Base-by-base conservation (phyloP, 1,139 yeast species). In the Geotrichum fermentans region DNA sequence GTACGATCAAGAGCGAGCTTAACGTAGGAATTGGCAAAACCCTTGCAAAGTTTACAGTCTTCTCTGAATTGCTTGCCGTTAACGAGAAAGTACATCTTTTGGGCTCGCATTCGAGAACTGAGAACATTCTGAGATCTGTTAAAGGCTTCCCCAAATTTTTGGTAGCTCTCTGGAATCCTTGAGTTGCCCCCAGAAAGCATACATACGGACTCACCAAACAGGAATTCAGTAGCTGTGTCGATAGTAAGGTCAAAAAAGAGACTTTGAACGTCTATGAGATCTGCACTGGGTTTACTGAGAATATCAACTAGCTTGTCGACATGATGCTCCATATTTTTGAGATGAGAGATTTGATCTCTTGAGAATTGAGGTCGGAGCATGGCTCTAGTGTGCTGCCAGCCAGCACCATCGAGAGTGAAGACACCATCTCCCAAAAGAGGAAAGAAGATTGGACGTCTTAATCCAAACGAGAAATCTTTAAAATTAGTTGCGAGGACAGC, bases 171-270 rank as follows among this genome's bases (percentile, higher is more conserved):
- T n/a, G n/a, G n/a, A 55, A 30, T 54, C 20, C 34, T 50, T 20
- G 45, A 26, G 33, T 57, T 51, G n/a, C 62, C 66, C 49, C 67
- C 69, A 40, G 63, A 60, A 49, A 77, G 69, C 16, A 73, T 64
- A 47, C 69, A 68, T 11, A 74, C 75, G 8, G 78, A 71, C 58
- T 74, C 78, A 13, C 83, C 83, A 64, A 79, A 78, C 56, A 79
- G 67, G 58, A 78, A 77, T 61, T 79, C 82, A 16, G 82, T 74
- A 4, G 83, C 77, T 21, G 80, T 72, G 59, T 79, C 83, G 52
- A 79, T 69, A 4, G 83, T 79, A 43, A 79, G 65, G 52, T 65
- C 65, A 63, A 73, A 78, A 60, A 77, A 77, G 45, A 73, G 66
- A 24, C 67, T 71, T 58, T 77, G 82, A 28, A 77, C 60, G 54